Base-by-base conservation (phyloP, 177 flowering plant genomes). In the Vitis hybrid region DNA sequence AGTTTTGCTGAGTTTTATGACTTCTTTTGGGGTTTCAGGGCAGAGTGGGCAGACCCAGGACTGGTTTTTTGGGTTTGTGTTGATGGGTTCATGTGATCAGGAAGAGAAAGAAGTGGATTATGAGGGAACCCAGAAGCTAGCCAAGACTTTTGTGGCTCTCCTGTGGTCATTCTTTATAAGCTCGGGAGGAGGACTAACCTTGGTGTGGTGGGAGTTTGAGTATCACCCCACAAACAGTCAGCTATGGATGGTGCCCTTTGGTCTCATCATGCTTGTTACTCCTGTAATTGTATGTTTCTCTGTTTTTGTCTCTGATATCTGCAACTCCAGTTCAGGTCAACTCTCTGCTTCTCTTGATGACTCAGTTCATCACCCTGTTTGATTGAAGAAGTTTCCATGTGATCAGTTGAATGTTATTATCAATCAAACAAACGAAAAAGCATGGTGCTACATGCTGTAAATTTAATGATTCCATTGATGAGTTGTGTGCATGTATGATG, bases 161-260 rank as follows among this genome's bases (percentile, higher is more conserved):
- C 64, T 81, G 15, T 77, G 77, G 64, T 82, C 81, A 6, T 40
- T 88, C 48, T 11, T 84, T 69, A 60, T 76, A 49, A 78, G 88
- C 75, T 15, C 80, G 59, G n/a, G 58, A 0, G 91, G 96, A 11
- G 90, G 78, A 4, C 10, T 83, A 24, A 6, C 80, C 1, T 64
- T 91, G 77, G 73, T 73, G 0, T 86, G 79, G 78, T 91, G 93
- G 96, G 74, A 69, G 3, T 8, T 73, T 13, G 19, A 74, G 55
- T 82, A 70, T 57, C 90, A 83, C 67, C 74, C 77, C 6, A 67
- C 70, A 0, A 73, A 85, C 46, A 61, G 72, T 55, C 82, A 85
- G 72, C 86, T 69, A 10, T 91, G 96, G 96, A 91, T 91, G 90
- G 93, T 91, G 24, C 93, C 93, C 12, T 54, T 85, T 19, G 93